Evolutionary conservation across 345 rosid species (phyloP), one percentile per base, ranked within the genome.

Genomic region (Garcia nutans): DNA sequence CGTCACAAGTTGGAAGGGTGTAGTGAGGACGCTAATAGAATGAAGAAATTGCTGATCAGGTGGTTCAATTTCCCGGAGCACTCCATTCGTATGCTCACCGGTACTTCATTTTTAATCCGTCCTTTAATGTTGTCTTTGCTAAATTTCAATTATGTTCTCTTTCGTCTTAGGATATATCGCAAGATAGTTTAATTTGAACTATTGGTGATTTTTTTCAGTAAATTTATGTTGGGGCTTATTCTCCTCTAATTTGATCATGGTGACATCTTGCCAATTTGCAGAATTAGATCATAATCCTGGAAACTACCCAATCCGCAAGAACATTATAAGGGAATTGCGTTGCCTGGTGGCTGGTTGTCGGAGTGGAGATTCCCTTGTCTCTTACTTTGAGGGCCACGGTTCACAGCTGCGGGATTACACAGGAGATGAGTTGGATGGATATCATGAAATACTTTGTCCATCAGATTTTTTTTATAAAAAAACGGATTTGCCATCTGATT

Each of bases 371-470:
- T 92, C 97, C 2, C 75, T 95, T 37, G 89, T 95, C 47, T 95
- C 93, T 76, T 97, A 95, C 75, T 93, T 68, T 80, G 91, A 97
- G 23, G 99, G 97, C 61, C 99, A 95, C 68, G 99, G 97, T 62
- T 83, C 91, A 28, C 96, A 91, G 80, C 91, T 91, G 81, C 76
- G 70, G 70, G 81, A 93, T 83, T 15, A 74, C 74, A 79, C 68
- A 10, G 93, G 89, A 41, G 97, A 95, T 42, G 99, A 95, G 84
- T 50, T 87, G 24, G 97, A 95, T 74, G 99, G 99, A 23, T 92
- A 65, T 54, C 96, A 95, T 17, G 99, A 95, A 82, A 91, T 96
- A 5, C 92, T 95, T 60, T 94, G 97, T 73, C 99, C 97, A 0
- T 5, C 80, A 9, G 99, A 95, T 76, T 87, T 90, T 42, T 28